phyloP scores from a whole-genome alignment of 352 stramenopile species.

The Globisporangium middletonii region DNA sequence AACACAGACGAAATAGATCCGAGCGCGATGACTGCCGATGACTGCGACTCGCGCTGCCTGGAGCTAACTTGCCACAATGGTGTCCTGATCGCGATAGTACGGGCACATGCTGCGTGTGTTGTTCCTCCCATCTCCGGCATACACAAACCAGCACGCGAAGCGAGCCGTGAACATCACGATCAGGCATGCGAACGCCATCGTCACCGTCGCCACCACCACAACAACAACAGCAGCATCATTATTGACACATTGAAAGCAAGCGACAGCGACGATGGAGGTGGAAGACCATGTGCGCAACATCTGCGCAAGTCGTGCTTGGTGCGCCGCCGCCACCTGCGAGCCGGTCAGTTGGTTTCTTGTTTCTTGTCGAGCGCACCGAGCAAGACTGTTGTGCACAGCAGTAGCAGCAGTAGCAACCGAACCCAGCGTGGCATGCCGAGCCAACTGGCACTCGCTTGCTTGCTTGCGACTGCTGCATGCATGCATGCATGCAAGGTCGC shows the following conservation, averaged over 20 bases:
- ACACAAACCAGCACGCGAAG: background rate
- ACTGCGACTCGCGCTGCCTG: background rate
- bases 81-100: conserved; percentile 2
- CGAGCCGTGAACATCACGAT: too few species aligned
- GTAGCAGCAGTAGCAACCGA: background rate
- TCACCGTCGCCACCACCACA: too few species aligned
- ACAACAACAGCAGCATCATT: too few species aligned
- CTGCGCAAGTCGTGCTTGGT: background rate
- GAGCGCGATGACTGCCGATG: too few species aligned
- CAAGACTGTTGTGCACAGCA: background rate
- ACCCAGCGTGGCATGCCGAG: background rate
- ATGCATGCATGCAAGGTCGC: background rate
- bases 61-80: background rate
- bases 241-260: too few species aligned
- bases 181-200: too few species aligned
- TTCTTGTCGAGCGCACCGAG: background rate
- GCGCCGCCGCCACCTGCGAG: background rate
- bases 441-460: background rate
- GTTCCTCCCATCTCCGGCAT: background rate
- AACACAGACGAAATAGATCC: background rate
- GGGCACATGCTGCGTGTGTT: background rate
- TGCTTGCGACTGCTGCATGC: background rate
- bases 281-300: background rate
- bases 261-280: too few species aligned
- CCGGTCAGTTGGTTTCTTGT: background rate